Percentiles rank a stretch among this genome's conserved stretches.
Conservation (phyloP, 2,329 filamentous ascomycete genomes). For the Sporothrix protearum region DNA sequence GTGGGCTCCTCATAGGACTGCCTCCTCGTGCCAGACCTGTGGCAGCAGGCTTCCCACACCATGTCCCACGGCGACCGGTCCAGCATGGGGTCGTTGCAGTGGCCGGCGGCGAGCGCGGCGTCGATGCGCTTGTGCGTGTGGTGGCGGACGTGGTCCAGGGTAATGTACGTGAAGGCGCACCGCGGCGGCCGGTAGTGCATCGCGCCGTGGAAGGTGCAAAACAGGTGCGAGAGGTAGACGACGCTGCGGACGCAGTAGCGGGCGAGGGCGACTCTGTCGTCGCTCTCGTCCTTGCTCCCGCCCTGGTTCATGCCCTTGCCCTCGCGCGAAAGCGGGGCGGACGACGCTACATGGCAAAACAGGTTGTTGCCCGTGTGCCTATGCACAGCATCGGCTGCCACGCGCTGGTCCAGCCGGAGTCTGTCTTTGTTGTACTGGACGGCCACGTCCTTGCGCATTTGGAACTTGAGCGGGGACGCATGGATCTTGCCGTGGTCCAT, state of each 20-base stretch:
- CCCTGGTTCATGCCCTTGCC: too few relatives aligned
- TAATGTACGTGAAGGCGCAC: neutral
- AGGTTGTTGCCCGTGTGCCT: neutral
- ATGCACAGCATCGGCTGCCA: neutral
- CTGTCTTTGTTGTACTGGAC: neutral
- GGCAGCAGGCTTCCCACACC: neutral
- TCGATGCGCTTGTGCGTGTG: neutral
- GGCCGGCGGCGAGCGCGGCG: too few relatives aligned
- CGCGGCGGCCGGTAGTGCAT: too few relatives aligned
- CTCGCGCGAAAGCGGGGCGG: too few relatives aligned
- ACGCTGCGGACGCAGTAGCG: neutral
- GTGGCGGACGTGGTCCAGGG: neutral
- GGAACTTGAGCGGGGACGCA: neutral
- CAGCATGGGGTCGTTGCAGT: neutral
- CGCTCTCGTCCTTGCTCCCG: neutral
- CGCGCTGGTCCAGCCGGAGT: neutral
- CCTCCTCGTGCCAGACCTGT: too few relatives aligned
- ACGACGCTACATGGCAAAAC: neutral
- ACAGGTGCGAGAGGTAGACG: neutral
- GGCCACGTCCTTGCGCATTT: neutral
- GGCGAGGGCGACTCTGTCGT: neutral
- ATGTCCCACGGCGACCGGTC: neutral
- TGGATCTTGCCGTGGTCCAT: too few relatives aligned
- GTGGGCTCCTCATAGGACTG: too few relatives aligned
- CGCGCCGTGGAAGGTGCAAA: neutral